Base-by-base conservation (phyloP, 768 basidiomycete genomes). In the Chlorophyllum brunneum region DNA sequence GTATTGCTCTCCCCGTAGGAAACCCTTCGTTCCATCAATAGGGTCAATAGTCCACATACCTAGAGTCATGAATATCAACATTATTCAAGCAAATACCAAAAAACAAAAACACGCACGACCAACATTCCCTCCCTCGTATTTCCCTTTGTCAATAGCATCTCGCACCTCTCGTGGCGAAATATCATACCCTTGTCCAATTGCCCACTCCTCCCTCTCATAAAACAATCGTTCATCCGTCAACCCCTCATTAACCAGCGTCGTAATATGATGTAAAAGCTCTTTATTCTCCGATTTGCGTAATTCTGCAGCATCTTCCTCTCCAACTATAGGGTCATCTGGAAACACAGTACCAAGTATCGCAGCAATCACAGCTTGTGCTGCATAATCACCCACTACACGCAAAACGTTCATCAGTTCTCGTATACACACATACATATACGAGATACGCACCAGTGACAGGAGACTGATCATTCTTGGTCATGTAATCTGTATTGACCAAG, bases 21-120 rank as follows among this genome's bases (percentile, higher is more conserved):
- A 95, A 1, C 93, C 94, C 63, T 92, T 92, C 7, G 93, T 97
- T 5, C 94, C 94, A 67, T 95, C 93, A 53, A 97, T 92, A 45
- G 90, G 88, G 65, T 90, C 88, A 45, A 91, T 81, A 1, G 87
- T 88, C 90, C 90, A 92, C 76, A 88, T 85, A 23, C 87, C 88
- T 89, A 22, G 23, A 10, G 4, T 45, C 15, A 54, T 57, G 20
- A 50, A 23, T 29, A 27, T 33, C 27, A 48, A 9, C 3, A 36
- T 16, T 16, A 11, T 15, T 11, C 13, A 44, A 37, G 40, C 31
- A 50, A 26, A 31, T 49, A 6, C 46, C 45, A 44, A 22, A 46
- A 33, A 47, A 50, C 40, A n/a, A 27, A 36, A 22, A 11, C 4
- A 81, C 88, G 59, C 60, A 88, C 92, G 77, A 59, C 93, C 94